Conservation (phyloP, 805 yeast genomes). For the Ogataea saltuana region DNA sequence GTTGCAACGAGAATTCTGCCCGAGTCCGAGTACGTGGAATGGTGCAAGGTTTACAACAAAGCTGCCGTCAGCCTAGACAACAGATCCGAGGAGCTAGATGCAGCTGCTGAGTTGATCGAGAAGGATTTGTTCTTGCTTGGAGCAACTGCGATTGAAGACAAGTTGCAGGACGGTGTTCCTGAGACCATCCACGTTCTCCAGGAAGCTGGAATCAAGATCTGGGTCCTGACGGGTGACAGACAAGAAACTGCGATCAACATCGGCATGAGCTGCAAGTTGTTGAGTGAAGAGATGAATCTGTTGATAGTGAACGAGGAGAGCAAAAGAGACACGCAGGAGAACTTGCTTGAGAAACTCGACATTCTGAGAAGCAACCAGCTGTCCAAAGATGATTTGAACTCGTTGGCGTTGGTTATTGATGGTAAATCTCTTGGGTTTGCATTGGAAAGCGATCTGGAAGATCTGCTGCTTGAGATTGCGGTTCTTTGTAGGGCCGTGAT, state of each 20-base stretch:
- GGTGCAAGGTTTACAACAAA: conserved; percentile 66
- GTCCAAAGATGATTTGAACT: conserved; percentile 67
- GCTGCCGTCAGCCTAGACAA: conserved; percentile 83
- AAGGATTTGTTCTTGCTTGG: conserved; percentile 78
- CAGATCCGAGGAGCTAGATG: conserved; percentile 76
- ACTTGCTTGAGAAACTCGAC: conserved; percentile 69
- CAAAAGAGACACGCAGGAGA: conserved; percentile 71
- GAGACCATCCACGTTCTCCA: conserved; percentile 94
- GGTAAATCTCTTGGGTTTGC: conserved; percentile 91
- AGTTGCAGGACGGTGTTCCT: conserved; percentile 97
- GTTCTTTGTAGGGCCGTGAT: conserved; percentile 91
- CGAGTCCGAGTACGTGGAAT: conserved; percentile 70
- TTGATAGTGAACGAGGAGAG: conserved; percentile 85
- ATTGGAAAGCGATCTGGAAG: conserved; percentile 77
- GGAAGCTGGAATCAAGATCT: conserved; percentile 93
- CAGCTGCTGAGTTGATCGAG: conserved; percentile 88
- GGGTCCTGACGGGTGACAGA: conserved; percentile 98
- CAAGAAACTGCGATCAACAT: conserved; percentile 98
- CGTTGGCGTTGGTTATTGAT: conserved; percentile 89
- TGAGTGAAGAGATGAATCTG: conserved; percentile 95
- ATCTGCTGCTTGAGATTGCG: conserved; percentile 74
- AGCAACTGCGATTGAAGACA: conserved; percentile 98
- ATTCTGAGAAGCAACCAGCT: conserved; percentile 71
- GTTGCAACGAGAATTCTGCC: conserved; percentile 81
- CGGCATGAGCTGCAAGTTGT: conserved; percentile 94